These are phyloP conservation scores for Hura crepitans DNA, from an alignment of 441 rosid genomes.

Conservation along the genomic window DNA sequence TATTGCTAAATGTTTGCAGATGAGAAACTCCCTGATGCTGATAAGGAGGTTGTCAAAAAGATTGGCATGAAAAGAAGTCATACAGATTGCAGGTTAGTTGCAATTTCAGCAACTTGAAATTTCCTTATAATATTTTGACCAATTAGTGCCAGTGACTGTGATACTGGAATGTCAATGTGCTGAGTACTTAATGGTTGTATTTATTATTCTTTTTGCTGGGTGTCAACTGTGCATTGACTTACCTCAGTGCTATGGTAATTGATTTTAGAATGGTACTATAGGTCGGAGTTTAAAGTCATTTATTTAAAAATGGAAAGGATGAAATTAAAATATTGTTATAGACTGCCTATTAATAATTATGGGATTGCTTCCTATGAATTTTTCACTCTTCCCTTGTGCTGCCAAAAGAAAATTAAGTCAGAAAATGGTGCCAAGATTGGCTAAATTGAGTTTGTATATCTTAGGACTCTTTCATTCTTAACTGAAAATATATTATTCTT, in stretches of 20 bases:
- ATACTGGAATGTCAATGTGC: constrained; percentile 1
- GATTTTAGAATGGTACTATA: too few species aligned
- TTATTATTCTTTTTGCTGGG: not conserved
- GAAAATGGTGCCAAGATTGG: too few species aligned
- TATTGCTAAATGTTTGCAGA: constrained; percentile 38
- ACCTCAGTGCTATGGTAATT: not conserved
- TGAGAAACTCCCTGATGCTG: constrained; percentile 33
- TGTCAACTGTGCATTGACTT: not conserved
- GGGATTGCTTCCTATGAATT: too few species aligned
- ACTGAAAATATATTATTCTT: too few species aligned
- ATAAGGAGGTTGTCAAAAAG: constrained; percentile 38
- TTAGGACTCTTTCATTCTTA: too few species aligned
- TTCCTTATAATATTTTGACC: not conserved
- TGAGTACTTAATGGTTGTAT: not conserved
- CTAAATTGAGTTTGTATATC: too few species aligned
- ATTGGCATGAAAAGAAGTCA: constrained; percentile 63
- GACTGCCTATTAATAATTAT: too few species aligned
- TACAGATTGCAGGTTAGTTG: constrained; percentile 53
- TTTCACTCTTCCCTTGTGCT: too few species aligned
- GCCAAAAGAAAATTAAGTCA: too few species aligned
- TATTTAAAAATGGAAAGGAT: too few species aligned
- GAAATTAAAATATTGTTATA: too few species aligned
- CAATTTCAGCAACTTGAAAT: constrained; percentile 1
- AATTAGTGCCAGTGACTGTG: not conserved
- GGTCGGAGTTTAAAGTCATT: too few species aligned